Evolutionary conservation across 1,284 basidiomycete species (phyloP).

Genomic region (Moesziomyces globuligerus): DNA sequence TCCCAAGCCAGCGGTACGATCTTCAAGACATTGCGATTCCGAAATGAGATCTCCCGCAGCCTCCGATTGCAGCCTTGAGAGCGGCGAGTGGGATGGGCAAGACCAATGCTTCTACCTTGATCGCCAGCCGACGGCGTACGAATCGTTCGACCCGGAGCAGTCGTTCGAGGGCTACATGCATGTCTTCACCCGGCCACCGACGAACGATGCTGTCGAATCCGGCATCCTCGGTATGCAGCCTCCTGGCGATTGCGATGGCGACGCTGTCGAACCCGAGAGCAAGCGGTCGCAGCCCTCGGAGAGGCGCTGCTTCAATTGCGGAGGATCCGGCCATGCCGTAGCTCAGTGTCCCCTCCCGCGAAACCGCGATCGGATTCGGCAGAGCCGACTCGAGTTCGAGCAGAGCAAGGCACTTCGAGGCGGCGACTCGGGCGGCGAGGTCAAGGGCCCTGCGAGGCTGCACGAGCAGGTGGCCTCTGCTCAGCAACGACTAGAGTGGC

Average conservation of each 20-base stretch:
- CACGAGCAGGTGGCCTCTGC: conserved; percentile 28
- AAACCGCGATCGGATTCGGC: conserved; percentile 23
- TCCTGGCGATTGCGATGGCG: background rate
- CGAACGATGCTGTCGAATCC: background rate
- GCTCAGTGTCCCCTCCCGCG: conserved; percentile 12
- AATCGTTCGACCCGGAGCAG: conserved; percentile 34
- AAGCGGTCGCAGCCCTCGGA: background rate
- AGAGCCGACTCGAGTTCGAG: conserved; percentile 18
- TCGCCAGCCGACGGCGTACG: conserved; percentile 22
- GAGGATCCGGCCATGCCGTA: conserved; percentile 17
- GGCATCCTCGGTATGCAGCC: background rate
- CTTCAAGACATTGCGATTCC: background rate
- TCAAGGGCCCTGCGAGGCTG: conserved; percentile 18
- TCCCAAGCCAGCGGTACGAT: no score
- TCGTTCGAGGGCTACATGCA: conserved; percentile 31
- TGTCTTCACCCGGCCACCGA: conserved; percentile 9
- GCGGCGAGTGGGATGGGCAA: conserved; percentile 30
- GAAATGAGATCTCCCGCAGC: conserved; percentile 18
- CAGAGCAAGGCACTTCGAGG: conserved; percentile 10
- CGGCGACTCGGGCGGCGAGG: conserved; percentile 5
- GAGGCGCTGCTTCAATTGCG: conserved; percentile 31
- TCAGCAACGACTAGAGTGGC: conserved; percentile 19
- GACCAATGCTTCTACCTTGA: conserved; percentile 29
- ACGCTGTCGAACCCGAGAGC: background rate
- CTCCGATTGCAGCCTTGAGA: conserved; percentile 21